These are phyloP conservation scores for Poa annua DNA, from an alignment of 176 grass and related monocot species.

Conservation along the genomic window DNA sequence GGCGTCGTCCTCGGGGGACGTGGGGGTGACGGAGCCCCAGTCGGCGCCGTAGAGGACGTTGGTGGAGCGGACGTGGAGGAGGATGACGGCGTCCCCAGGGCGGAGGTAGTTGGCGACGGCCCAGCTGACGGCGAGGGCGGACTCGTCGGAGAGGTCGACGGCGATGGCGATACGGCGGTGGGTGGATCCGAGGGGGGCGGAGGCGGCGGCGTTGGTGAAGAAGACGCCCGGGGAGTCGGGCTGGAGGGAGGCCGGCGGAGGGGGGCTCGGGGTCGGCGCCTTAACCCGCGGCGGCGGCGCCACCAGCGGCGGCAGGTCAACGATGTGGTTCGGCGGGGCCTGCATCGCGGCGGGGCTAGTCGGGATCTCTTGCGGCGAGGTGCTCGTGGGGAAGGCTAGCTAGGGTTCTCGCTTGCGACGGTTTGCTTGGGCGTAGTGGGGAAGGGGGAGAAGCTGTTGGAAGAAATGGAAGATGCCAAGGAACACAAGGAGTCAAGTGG, in stretches of 20 bases:
- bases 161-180: conserved; percentile 93
- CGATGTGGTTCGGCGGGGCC: conserved; percentile 27
- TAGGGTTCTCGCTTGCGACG: conserved; percentile 23
- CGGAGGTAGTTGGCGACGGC: conserved; percentile 96
- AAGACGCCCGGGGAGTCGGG: conserved; percentile 79
- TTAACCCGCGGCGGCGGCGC: conserved; percentile 62
- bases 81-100: conserved; percentile 86
- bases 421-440: not conserved
- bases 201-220: conserved; percentile 63
- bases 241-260: conserved; percentile 57
- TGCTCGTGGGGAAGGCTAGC: conserved; percentile 6
- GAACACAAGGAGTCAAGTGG: conserved; percentile 36
- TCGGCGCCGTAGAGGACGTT: conserved; percentile 91
- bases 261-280: conserved; percentile 58
- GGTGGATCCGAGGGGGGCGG: conserved; percentile 47
- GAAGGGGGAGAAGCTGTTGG: conserved; percentile 31
- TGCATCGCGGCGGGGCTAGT: conserved; percentile 44
- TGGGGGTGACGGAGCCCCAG: conserved; percentile 70
- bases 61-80: conserved; percentile 90
- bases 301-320: conserved; percentile 58
- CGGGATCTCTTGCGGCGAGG: conserved; percentile 30
- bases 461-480: conserved; percentile 29
- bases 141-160: conserved; percentile 89
- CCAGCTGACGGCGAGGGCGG: conserved; percentile 80
- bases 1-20: conserved; percentile 44